Conservation (phyloP, 2,329 filamentous ascomycete species). For the Colletotrichum musicola region DNA sequence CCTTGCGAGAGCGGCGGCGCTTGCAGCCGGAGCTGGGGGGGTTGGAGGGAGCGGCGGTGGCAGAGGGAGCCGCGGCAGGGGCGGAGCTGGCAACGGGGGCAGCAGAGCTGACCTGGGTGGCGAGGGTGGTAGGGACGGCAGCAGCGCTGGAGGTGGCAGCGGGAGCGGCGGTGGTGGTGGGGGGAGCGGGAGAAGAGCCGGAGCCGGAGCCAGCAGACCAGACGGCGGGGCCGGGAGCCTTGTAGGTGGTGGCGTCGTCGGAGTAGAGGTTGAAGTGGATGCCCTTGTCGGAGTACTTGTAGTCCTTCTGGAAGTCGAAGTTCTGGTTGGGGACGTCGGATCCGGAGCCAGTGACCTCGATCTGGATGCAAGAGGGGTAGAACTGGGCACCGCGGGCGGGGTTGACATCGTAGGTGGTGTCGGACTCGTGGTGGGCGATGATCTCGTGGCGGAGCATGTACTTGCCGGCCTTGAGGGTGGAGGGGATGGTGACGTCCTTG, state of each 20-base stretch:
- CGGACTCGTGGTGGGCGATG: slow-evolving; percentile 64
- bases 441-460: slow-evolving; percentile 69
- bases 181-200: slow-evolving; percentile 25
- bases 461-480: slow-evolving; percentile 60
- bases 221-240: slow-evolving; percentile 51
- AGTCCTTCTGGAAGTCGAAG: slow-evolving; percentile 65
- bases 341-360: slow-evolving; percentile 68
- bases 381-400: slow-evolving; percentile 61
- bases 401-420: slow-evolving; percentile 47
- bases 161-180: slow-evolving; percentile 21
- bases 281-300: slow-evolving; percentile 68
- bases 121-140: slow-evolving; percentile 16
- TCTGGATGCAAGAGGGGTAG: slow-evolving; percentile 71
- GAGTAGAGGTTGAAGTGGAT: slow-evolving; percentile 72
- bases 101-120: slow-evolving; percentile 18
- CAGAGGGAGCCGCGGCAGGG: slow-evolving; percentile 16
- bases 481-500: slow-evolving; percentile 61
- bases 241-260: slow-evolving; percentile 44
- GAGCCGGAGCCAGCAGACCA: slow-evolving; percentile 43
- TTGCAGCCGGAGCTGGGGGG: slow-evolving; percentile 32
- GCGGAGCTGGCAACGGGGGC: slow-evolving; percentile 19
- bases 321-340: slow-evolving; percentile 57
- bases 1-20: slow-evolving; percentile 37
- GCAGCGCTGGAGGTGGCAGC: slow-evolving; percentile 8
- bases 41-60: slow-evolving; percentile 41